Conservation (phyloP, 176 grass and related monocot species). For the Avena sativa region DNA sequence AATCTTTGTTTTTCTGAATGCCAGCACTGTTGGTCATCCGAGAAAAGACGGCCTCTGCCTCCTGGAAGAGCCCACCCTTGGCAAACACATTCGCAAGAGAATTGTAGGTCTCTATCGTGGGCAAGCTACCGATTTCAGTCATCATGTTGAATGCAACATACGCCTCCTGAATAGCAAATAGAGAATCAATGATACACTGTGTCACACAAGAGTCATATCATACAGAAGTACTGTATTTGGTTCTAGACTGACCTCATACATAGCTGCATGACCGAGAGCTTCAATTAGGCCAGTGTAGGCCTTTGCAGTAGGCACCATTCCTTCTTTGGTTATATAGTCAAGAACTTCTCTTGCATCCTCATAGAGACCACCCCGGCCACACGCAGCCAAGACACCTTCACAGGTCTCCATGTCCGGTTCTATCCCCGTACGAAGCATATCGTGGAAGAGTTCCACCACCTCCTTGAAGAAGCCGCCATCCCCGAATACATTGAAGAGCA, state of each 20-base stretch:
- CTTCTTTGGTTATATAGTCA: conserved; percentile 68
- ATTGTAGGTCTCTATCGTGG: conserved; percentile 81
- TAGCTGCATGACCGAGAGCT: conserved; percentile 75
- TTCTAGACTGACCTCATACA: conserved; percentile 73
- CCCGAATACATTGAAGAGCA: conserved; percentile 77
- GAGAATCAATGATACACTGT: conserved; percentile 4
- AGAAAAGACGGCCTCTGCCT: conserved; percentile 68
- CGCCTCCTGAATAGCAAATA: conserved; percentile 69
- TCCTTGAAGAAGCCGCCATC: conserved; percentile 97
- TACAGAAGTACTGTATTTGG: background rate
- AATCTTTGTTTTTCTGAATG: conserved; percentile 78
- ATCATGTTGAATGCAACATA: conserved; percentile 97
- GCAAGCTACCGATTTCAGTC: conserved; percentile 87
- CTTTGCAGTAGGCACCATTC: conserved; percentile 80
- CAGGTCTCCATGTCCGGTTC: conserved; percentile 91
- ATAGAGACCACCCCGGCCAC: conserved; percentile 90
- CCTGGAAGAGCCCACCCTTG: conserved; percentile 88
- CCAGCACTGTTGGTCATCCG: conserved; percentile 82
- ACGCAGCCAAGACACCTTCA: conserved; percentile 82
- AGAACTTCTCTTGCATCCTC: conserved; percentile 87
- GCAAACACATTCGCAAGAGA: conserved; percentile 71
- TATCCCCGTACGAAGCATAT: conserved; percentile 73
- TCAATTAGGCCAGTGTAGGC: conserved; percentile 92
- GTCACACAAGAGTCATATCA: conserved; percentile 29
- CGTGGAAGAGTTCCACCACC: conserved; percentile 82